Conservation (phyloP, 1,139 yeast species). For the Taphrina confusa region DNA sequence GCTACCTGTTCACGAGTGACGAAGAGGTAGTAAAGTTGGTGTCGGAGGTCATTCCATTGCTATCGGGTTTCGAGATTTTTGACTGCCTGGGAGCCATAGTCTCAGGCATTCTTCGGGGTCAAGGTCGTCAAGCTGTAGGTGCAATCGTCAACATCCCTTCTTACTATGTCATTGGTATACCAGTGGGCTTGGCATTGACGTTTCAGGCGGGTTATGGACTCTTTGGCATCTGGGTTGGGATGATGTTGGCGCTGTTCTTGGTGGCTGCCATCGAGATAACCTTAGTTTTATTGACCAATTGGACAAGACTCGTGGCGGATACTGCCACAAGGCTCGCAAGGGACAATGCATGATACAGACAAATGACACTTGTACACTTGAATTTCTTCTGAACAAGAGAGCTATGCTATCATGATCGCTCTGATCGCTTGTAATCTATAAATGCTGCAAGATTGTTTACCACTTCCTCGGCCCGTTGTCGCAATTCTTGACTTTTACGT, state of each 20-base stretch:
- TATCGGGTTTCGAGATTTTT: constrained; percentile 68
- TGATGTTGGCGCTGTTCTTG: constrained; percentile 64
- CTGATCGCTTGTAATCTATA: constrained; percentile 66
- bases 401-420: constrained; percentile 41
- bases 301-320: constrained; percentile 14
- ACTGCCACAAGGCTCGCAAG: constrained; percentile 16
- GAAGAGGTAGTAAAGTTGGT: constrained; percentile 57
- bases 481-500: constrained; percentile 59
- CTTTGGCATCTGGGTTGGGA: constrained; percentile 81
- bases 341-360: constrained; percentile 5
- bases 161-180: constrained; percentile 69
- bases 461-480: constrained; percentile 69
- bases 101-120: constrained; percentile 80
- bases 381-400: no score
- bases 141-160: constrained; percentile 72
- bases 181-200: constrained; percentile 66
- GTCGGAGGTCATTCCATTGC: constrained; percentile 64
- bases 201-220: constrained; percentile 57
- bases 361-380: background rate
- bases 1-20: constrained; percentile 68
- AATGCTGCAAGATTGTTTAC: constrained; percentile 69
- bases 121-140: constrained; percentile 79
- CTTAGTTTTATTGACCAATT: constrained; percentile 17
- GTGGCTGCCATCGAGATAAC: constrained; percentile 23
- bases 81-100: constrained; percentile 82